Percentiles rank a stretch among this genome's conserved stretches.
Conservation (phyloP, 331 rosid genomes). For the Malus hybrid region DNA sequence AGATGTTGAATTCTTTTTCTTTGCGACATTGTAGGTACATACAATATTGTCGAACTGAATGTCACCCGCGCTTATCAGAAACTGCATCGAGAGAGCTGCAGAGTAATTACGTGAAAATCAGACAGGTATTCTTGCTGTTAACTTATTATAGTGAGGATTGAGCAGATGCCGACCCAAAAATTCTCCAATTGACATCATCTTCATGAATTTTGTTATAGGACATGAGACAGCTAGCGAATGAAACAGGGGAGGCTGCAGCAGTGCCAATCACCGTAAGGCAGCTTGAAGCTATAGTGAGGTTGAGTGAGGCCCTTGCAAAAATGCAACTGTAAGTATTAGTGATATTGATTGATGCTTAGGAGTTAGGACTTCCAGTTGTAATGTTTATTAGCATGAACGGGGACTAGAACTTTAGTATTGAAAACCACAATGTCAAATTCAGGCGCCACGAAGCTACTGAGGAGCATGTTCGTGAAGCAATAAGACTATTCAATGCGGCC, state of each 20-base stretch:
- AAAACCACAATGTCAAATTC: not conserved
- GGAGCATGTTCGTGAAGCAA: conserved; percentile 82
- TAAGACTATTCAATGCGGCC: conserved; percentile 76
- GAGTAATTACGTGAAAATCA: conserved; percentile 78
- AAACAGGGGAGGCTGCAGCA: conserved; percentile 83
- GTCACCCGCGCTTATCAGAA: conserved; percentile 81
- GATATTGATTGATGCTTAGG: not conserved
- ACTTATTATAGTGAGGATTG: not conserved
- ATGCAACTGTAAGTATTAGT: conserved; percentile 75
- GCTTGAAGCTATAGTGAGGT: conserved; percentile 87
- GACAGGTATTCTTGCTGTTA: conserved; percentile 66
- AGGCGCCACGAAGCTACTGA: conserved; percentile 80
- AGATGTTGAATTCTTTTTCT: conserved; percentile 7
- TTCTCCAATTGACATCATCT: not conserved
- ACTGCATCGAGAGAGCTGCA: conserved; percentile 64
- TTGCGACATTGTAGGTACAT: conserved; percentile 57
- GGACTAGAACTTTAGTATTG: not conserved
- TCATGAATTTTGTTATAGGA: conserved; percentile 42
- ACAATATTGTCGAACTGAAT: conserved; percentile 70
- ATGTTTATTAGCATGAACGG: not conserved
- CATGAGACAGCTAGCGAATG: conserved; percentile 96
- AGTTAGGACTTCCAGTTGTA: not conserved
- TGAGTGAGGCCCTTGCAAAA: conserved; percentile 96
- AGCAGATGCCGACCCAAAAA: not conserved
- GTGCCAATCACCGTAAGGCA: conserved; percentile 95